Evolutionary conservation across 2,329 filamentous ascomycete species (phyloP).

Genomic region (Pseudogymnoascus sp.): DNA sequence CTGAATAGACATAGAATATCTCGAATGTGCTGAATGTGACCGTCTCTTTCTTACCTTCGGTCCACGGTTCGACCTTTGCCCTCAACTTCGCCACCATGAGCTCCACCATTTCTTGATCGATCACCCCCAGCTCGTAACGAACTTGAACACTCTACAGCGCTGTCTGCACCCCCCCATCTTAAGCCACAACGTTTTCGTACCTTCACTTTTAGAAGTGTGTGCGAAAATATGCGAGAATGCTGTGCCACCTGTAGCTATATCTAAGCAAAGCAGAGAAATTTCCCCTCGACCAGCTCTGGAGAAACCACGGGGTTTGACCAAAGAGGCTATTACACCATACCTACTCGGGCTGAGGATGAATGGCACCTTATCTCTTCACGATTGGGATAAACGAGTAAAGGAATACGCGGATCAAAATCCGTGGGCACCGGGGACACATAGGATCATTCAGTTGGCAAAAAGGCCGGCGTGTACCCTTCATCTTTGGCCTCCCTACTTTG

Average conservation of each 20-base stretch:
- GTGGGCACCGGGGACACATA: background rate
- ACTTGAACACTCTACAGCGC: background rate
- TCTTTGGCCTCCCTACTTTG: background rate
- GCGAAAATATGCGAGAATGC: background rate
- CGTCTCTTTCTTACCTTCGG: background rate
- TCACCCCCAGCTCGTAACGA: background rate
- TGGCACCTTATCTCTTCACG: background rate
- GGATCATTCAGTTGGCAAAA: background rate
- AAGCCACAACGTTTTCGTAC: background rate
- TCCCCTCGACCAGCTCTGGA: background rate
- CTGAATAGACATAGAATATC: background rate
- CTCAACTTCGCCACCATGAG: background rate
- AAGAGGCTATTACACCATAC: background rate
- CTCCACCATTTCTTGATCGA: background rate
- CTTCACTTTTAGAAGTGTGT: background rate
- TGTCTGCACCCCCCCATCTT: background rate
- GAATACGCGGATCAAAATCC: background rate
- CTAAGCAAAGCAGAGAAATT: background rate
- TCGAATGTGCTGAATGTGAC: background rate
- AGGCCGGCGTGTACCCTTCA: background rate
- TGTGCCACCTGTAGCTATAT: background rate
- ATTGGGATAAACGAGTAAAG: background rate
- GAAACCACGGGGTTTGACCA: background rate
- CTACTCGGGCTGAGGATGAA: background rate
- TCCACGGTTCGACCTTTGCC: background rate